Evolutionary conservation across 2,329 filamentous ascomycete species (phyloP).

Genomic region (Fusarium sp.): DNA sequence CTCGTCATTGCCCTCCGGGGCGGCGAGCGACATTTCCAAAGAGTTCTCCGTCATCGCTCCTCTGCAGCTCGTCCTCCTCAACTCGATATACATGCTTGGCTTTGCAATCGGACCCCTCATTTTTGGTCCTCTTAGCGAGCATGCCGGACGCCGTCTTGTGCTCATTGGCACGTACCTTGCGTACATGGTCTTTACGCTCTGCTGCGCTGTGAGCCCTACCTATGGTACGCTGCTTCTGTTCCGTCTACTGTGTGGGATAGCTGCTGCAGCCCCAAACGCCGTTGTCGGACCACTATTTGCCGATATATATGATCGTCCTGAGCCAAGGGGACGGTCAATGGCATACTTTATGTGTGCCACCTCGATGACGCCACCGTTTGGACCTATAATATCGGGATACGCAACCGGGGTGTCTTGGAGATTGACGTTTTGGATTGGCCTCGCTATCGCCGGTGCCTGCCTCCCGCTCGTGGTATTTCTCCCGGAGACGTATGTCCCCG

Average conservation of each 20-base stretch:
- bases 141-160: slow-evolving; percentile 52
- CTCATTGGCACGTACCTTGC: slow-evolving; percentile 62
- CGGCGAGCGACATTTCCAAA: background rate
- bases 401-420: slow-evolving; percentile 55
- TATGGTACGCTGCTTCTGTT: slow-evolving; percentile 58
- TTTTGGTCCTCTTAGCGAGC: slow-evolving; percentile 57
- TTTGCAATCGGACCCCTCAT: slow-evolving; percentile 51
- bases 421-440: slow-evolving; percentile 56
- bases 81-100: background rate
- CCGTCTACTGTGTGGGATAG: slow-evolving; percentile 54
- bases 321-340: slow-evolving; percentile 49
- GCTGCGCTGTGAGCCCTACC: slow-evolving; percentile 55
- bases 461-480: slow-evolving; percentile 27
- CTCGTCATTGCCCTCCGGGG: background rate
- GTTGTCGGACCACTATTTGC: slow-evolving; percentile 59
- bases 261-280: slow-evolving; percentile 55
- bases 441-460: slow-evolving; percentile 48
- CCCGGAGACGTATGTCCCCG: slow-evolving; percentile 34
- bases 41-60: background rate
- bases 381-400: slow-evolving; percentile 59
- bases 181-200: slow-evolving; percentile 54
- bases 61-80: background rate
- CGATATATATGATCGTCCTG: slow-evolving; percentile 56
- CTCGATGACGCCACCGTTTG: slow-evolving; percentile 54
- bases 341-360: slow-evolving; percentile 53